A percentile compares a stretch with the other conserved stretches of the same genome.
These are phyloP conservation scores for Amanita molliuscula DNA, from an alignment of 768 basidiomycete genomes.

Conservation along the genomic window DNA sequence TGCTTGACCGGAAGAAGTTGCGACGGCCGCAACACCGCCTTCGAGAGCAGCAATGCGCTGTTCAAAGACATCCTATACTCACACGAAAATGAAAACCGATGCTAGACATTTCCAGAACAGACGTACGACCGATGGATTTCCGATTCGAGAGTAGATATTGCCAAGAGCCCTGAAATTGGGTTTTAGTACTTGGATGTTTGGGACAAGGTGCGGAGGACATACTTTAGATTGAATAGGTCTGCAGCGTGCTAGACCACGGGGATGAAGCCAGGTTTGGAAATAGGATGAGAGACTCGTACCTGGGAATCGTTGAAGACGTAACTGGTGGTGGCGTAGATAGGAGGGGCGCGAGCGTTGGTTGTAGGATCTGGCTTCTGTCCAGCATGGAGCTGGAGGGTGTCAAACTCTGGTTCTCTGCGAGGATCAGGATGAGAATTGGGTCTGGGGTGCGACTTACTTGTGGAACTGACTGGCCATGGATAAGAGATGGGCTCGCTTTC, in stretches of 20 bases:
- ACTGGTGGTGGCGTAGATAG: conserved; percentile 67
- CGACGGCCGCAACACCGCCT: conserved; percentile 68
- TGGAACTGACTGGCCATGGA: conserved; percentile 26
- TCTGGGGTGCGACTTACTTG: conserved; percentile 16
- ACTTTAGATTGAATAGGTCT: conserved; percentile 59
- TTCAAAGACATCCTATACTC: conserved; percentile 64
- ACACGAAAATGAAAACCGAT: too few relatives aligned
- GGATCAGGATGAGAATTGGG: neutral
- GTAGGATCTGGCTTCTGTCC: conserved; percentile 55
- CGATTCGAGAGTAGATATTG: conserved; percentile 59
- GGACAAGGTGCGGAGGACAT: conserved; percentile 1
- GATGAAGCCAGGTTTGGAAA: neutral
- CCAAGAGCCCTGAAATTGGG: conserved; percentile 33
- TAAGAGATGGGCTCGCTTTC: neutral
- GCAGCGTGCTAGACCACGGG: conserved; percentile 45
- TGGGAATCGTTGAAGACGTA: conserved; percentile 66
- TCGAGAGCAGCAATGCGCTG: conserved; percentile 74
- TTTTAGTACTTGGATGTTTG: neutral
- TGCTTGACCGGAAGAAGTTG: conserved; percentile 63
- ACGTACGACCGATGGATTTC: conserved; percentile 56
- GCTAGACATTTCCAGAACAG: neutral
- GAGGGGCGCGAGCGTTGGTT: conserved; percentile 66
- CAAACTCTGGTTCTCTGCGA: conserved; percentile 55
- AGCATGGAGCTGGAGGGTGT: conserved; percentile 73
- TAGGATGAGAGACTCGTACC: conserved; percentile 22